These are phyloP conservation scores for Geosmithia putterillii DNA, from an alignment of 2,329 filamentous ascomycete genomes.

Conservation along the genomic window DNA sequence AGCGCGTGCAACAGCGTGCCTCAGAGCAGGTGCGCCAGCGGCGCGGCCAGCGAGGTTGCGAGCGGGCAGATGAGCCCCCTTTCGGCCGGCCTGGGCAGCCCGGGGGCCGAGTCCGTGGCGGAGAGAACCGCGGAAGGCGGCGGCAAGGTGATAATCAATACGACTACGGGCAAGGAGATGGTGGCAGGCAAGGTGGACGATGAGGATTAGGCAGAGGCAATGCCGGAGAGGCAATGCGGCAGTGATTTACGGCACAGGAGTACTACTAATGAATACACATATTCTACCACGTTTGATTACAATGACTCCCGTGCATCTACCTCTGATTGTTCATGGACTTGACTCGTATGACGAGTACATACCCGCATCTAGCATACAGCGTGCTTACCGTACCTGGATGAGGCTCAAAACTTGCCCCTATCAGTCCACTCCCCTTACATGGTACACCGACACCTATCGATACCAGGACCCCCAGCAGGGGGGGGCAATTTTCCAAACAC, in stretches of 20 bases:
- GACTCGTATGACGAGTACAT: too few species aligned
- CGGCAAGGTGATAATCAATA: constrained; percentile 37
- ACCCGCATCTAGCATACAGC: too few species aligned
- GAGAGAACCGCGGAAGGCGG: constrained; percentile 30
- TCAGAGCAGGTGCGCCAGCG: constrained; percentile 15
- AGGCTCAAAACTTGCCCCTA: too few species aligned
- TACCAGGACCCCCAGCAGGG: too few species aligned
- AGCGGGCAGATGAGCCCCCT: constrained; percentile 32
- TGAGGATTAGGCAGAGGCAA: constrained; percentile 27
- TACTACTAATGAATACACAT: too few species aligned
- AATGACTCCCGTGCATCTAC: too few species aligned
- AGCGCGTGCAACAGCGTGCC: constrained; percentile 20
- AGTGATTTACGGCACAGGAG: neutral
- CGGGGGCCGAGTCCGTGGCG: constrained; percentile 29
- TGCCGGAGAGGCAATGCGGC: neutral
- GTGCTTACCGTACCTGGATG: too few species aligned
- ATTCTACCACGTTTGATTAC: too few species aligned
- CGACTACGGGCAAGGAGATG: constrained; percentile 26
- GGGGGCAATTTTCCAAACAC: too few species aligned
- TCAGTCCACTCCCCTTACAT: too few species aligned
- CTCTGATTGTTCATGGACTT: too few species aligned
- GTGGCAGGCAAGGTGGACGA: constrained; percentile 40
- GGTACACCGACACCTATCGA: too few species aligned
- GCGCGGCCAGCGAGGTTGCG: constrained; percentile 9
- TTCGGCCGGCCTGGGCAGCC: constrained; percentile 30